phyloP scores from a whole-genome alignment of 352 stramenopile species.

The Phytophthora vignae region DNA sequence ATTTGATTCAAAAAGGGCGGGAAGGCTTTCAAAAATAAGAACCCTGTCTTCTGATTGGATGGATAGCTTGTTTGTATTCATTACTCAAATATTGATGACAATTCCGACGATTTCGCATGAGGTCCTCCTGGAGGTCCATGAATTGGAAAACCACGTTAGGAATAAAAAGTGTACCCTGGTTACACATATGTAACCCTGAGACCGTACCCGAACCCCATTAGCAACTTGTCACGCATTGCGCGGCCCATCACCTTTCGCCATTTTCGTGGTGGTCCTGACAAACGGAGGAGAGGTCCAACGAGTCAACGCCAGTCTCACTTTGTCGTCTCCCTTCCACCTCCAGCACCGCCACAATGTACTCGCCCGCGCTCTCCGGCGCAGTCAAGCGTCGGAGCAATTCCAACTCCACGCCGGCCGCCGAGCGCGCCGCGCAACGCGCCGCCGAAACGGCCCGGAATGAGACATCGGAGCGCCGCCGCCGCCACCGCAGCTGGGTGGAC shows the following conservation, averaged over 20 bases:
- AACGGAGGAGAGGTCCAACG: neutral
- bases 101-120: no score
- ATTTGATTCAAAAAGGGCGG: no score
- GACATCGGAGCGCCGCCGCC: slow-evolving; percentile 25
- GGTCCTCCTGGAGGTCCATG: no score
- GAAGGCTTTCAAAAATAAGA: no score
- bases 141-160: no score
- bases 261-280: neutral
- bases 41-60: no score
- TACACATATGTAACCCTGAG: no score
- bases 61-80: no score
- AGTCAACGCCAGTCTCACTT: neutral
- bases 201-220: no score
- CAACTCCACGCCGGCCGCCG: slow-evolving; percentile 31
- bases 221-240: neutral
- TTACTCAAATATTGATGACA: no score
- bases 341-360: slow-evolving; percentile 49
- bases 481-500: slow-evolving; percentile 52
- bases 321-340: neutral
- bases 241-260: neutral
- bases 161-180: no score
- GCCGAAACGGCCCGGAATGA: slow-evolving; percentile 18
- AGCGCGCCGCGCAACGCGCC: slow-evolving; percentile 28
- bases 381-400: slow-evolving; percentile 53
- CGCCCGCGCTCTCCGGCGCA: slow-evolving; percentile 68